phyloP scores from a whole-genome alignment of 1,284 basidiomycete species.

The Dichomitus squalens region DNA sequence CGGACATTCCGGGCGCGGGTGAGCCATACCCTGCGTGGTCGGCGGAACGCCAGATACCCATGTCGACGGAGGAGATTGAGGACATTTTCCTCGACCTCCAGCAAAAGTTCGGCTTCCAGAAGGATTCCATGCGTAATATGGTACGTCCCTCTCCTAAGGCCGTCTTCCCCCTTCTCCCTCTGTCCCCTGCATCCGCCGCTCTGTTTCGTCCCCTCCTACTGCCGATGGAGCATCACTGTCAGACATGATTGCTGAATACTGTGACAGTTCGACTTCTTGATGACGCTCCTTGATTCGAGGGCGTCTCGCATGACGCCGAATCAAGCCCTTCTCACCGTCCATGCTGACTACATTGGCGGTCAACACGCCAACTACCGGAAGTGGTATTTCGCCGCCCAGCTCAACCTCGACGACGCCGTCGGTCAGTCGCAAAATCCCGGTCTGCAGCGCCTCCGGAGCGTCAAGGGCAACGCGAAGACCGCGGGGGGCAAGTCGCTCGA shows the following conservation, averaged over 20 bases:
- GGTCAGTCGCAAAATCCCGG: constrained; percentile 95
- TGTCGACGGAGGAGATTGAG: constrained; percentile 98
- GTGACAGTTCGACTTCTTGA: constrained; percentile 90
- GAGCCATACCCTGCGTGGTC: constrained; percentile 97
- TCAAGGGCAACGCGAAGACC: constrained; percentile 66
- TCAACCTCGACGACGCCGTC: constrained; percentile 98
- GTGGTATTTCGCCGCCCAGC: constrained; percentile 99
- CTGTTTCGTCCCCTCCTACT: background rate
- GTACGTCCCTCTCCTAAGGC: constrained; percentile 45
- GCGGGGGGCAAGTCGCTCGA: constrained; percentile 86
- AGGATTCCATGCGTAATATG: constrained; percentile 91
- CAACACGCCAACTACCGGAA: constrained; percentile 97
- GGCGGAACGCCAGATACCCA: constrained; percentile 90
- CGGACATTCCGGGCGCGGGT: constrained; percentile 45
- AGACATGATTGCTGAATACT: background rate
- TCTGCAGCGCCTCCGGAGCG: constrained; percentile 84
- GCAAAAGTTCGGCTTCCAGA: constrained; percentile 99
- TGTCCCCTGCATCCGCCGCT: background rate
- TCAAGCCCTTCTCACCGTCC: constrained; percentile 93
- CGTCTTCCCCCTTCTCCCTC: background rate
- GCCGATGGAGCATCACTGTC: background rate
- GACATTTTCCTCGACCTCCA: constrained; percentile 98
- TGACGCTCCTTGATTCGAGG: constrained; percentile 96
- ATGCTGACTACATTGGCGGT: constrained; percentile 98
- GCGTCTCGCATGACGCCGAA: constrained; percentile 99